Conservation (phyloP, 352 stramenopile genomes). For the Thraustochytrium striatum region DNA sequence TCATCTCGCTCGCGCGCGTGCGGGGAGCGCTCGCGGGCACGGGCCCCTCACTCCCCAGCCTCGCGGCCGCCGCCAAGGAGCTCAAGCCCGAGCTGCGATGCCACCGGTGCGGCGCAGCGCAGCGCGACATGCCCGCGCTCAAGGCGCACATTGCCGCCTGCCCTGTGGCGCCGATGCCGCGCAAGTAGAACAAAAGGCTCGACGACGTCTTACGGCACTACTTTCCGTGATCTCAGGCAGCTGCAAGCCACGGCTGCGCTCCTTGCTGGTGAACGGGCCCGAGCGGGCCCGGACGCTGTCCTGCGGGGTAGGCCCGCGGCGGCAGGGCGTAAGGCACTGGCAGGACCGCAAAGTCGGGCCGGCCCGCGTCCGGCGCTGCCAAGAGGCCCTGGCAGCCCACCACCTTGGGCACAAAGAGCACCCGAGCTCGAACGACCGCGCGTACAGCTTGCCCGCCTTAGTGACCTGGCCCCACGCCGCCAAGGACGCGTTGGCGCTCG, state of each 20-base stretch:
- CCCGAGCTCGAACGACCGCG: constrained; percentile 24
- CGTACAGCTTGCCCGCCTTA: constrained; percentile 48
- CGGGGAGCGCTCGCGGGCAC: constrained; percentile 45
- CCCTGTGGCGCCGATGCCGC: neutral
- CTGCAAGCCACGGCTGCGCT: no score
- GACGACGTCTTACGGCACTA: no score
- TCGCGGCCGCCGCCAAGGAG: neutral
- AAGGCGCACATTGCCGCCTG: constrained; percentile 49
- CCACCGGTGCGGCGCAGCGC: constrained; percentile 41
- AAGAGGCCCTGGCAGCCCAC: neutral
- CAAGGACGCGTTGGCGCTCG: constrained; percentile 24
- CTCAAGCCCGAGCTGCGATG: constrained; percentile 39
- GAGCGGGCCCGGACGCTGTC: neutral
- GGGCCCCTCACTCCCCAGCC: no score
- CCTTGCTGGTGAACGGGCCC: no score
- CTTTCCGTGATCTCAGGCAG: no score
- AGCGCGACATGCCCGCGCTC: constrained; percentile 45
- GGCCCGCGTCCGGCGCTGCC: neutral
- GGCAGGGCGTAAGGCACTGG: neutral
- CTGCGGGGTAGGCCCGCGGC: neutral
- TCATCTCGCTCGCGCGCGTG: constrained; percentile 50
- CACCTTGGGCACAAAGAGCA: constrained; percentile 1
- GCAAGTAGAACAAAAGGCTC: neutral
- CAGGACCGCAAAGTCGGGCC: neutral
- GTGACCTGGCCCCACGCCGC: constrained; percentile 29